Percentiles rank a stretch among this genome's conserved stretches.
These are phyloP conservation scores for Aureobasidium sp. DNA, from an alignment of 2,329 filamentous ascomycete species.

Conservation along the genomic window DNA sequence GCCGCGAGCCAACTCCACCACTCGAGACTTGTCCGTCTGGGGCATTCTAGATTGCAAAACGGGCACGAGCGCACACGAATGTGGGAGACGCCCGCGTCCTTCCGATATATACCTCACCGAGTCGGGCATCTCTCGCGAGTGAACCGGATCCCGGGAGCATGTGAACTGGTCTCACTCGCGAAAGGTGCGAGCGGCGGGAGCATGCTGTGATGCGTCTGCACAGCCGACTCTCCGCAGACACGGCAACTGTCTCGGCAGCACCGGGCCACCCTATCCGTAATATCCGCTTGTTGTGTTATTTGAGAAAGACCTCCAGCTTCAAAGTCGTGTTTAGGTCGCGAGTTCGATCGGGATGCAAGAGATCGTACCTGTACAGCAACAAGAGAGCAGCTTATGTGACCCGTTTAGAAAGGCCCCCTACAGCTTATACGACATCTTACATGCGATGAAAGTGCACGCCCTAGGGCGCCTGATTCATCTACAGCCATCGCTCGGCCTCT, in stretches of 20 bases:
- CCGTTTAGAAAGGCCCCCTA: background rate
- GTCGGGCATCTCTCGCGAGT: slow-evolving; percentile 3
- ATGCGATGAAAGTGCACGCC: background rate
- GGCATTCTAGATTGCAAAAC: slow-evolving; percentile 9
- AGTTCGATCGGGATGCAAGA: background rate
- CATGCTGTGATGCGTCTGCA: slow-evolving; percentile 3
- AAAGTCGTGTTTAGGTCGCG: background rate
- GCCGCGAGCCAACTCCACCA: background rate
- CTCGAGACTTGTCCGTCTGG: background rate
- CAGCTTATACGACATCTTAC: too few relatives aligned
- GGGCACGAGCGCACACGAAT: background rate
- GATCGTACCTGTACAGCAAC: background rate
- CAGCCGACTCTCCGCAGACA: background rate
- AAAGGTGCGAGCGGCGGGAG: background rate
- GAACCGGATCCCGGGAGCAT: background rate
- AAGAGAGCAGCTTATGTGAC: background rate
- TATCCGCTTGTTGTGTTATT: background rate
- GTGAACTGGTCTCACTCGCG: slow-evolving; percentile 1
- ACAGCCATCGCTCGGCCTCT: background rate
- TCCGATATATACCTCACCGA: slow-evolving; percentile 2
- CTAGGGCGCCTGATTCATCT: background rate
- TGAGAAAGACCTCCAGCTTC: background rate
- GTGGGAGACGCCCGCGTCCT: background rate
- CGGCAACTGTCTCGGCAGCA: slow-evolving; percentile 1
- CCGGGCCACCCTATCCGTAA: background rate